Conservation (phyloP, 2,329 filamentous ascomycete genomes). For the Ceratocystis alfenasii region DNA sequence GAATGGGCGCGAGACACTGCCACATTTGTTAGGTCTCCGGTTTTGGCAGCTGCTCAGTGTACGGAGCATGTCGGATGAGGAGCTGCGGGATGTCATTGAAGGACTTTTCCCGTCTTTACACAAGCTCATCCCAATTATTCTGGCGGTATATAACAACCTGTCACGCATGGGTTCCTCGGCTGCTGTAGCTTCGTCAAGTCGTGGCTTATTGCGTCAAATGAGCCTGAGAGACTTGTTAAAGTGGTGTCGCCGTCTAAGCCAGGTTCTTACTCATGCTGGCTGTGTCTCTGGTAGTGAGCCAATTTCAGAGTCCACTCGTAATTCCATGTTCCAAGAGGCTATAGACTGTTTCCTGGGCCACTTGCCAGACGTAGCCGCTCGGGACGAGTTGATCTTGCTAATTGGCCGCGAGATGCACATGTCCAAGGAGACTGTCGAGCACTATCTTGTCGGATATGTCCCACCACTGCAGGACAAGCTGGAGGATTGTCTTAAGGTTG, state of each 20-base stretch:
- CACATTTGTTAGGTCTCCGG: slow-evolving; percentile 67
- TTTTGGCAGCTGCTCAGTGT: slow-evolving; percentile 76
- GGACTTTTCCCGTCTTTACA: slow-evolving; percentile 58
- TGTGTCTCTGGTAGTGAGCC: slow-evolving; percentile 57
- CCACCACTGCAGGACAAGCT: slow-evolving; percentile 55
- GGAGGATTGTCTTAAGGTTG: slow-evolving; percentile 45
- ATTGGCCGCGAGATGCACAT: slow-evolving; percentile 84
- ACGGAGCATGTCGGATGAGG: slow-evolving; percentile 50
- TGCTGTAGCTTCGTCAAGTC: slow-evolving; percentile 34
- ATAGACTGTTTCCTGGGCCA: slow-evolving; percentile 85
- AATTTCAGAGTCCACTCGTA: slow-evolving; percentile 57
- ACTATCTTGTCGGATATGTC: slow-evolving; percentile 62
- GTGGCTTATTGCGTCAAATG: slow-evolving; percentile 41
- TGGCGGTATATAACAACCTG: slow-evolving; percentile 47
- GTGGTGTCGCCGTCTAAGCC: slow-evolving; percentile 68
- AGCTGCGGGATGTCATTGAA: slow-evolving; percentile 63
- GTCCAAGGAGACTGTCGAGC: slow-evolving; percentile 66
- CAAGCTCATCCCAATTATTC: slow-evolving; percentile 47
- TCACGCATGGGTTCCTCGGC: slow-evolving; percentile 31
- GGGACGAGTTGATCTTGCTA: slow-evolving; percentile 47
- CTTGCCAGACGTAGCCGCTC: slow-evolving; percentile 53
- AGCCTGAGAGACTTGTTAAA: slow-evolving; percentile 76
- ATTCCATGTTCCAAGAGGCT: slow-evolving; percentile 87
- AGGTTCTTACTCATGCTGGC: slow-evolving; percentile 49
- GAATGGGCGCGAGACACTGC: slow-evolving; percentile 55